Evolutionary conservation across 2,329 filamentous ascomycete genomes (phyloP), one percentile per base, ranked within the genome.

Genomic region (Ilyonectria mors-panacis): DNA sequence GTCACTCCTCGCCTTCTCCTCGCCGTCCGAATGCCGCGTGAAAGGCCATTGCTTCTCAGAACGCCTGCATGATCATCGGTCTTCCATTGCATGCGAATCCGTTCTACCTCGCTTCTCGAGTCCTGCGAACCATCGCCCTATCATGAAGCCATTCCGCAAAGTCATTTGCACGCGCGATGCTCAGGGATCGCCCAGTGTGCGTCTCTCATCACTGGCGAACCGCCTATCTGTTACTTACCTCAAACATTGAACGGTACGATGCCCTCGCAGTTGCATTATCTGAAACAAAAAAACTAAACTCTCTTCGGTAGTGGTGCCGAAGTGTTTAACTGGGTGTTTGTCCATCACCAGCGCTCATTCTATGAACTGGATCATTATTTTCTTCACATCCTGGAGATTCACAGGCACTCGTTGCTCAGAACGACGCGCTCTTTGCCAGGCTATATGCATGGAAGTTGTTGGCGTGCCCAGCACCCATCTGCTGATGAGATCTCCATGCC

Each of bases 1-100:
- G 42, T 68, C 33, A 54, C 1, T 67, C 69, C 3, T 73, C 71
- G 1, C 71, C 71, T 74, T 73, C 8, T 74, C 13, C 45, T 74
- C 4, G 67, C 71, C 0, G 64, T 65, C 6, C 57, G 21, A 62
- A 70, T 21, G 66, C 69, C 8, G 64, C 4, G 10, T 50, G 23
- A 50, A 50, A 7, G 47, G 47, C n/a, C 0, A 72, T 73, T 12
- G 63, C 69, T 4, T 19, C 53, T 74, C 6, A n/a, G n/a, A 74
- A 73, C 23, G 69, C 66, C 9, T 67, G 69, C n/a, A 72, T 74
- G 67, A 74, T 73, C 8, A 64, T 66, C 3, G 65, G 66, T 9
- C 47, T 73, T 3, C 71, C 0, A 73, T 72, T n/a, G 56, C 35
- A 13, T n/a, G 55, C 3, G 61, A 68, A 28, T 60, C 65, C 1